Percentiles rank a stretch among this genome's conserved stretches.
phyloP scores from a whole-genome alignment of 305 asterid genomes.

The Vinca major region DNA sequence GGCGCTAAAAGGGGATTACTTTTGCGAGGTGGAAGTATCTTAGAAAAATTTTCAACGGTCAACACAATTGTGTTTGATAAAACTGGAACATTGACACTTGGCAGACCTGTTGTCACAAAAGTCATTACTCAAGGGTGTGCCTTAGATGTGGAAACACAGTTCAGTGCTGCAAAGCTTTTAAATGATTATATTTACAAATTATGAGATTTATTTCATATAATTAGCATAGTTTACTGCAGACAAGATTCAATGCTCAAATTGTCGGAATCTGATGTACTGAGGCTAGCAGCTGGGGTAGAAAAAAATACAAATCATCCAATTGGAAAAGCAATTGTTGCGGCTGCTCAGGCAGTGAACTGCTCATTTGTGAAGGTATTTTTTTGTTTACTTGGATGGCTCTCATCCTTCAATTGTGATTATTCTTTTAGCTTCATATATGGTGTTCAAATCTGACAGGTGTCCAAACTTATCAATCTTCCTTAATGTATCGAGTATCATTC shows the following conservation, averaged over 20 bases:
- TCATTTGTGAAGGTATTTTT: constrained; percentile 48
- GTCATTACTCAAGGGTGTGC: constrained; percentile 39
- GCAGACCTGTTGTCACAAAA: constrained; percentile 83
- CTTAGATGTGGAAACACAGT: constrained; percentile 41
- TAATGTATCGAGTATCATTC: neutral
- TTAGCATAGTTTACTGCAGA: constrained; percentile 39
- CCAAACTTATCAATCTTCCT: neutral
- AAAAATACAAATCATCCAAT: constrained; percentile 89
- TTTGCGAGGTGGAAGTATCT: constrained; percentile 92
- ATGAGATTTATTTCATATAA: constrained; percentile 3
- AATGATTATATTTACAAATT: neutral
- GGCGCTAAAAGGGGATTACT: constrained; percentile 96
- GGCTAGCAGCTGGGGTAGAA: constrained; percentile 93
- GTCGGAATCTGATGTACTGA: constrained; percentile 76
- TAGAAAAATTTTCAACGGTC: constrained; percentile 77
- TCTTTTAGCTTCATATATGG: neutral
- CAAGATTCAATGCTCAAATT: constrained; percentile 38
- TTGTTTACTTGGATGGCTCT: neutral
- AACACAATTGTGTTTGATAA: constrained; percentile 84
- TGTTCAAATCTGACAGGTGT: neutral
- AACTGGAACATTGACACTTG: constrained; percentile 90
- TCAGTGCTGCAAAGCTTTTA: constrained; percentile 26
- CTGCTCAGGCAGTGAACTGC: constrained; percentile 59
- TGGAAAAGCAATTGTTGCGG: constrained; percentile 89
- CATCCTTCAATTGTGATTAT: neutral